Conservation (phyloP, 106 monocot species). For the Ottelia alismoides region DNA sequence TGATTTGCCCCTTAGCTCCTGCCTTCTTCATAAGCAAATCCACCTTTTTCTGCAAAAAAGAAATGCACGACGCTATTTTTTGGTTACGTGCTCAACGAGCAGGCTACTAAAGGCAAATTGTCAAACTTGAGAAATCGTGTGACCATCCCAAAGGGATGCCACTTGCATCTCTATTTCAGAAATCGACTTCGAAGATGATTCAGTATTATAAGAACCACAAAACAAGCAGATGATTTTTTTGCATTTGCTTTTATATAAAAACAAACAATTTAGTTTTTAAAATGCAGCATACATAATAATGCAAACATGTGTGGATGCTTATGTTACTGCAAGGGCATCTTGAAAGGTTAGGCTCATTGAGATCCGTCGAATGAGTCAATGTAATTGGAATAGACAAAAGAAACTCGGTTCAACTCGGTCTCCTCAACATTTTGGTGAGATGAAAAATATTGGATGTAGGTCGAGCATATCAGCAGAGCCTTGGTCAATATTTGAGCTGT, state of each 20-base stretch:
- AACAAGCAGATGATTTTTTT: neutral
- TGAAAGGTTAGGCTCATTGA: too few relatives aligned
- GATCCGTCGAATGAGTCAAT: too few relatives aligned
- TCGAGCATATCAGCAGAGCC: too few relatives aligned
- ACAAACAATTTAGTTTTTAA: too few relatives aligned
- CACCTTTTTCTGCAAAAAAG: constrained; percentile 44
- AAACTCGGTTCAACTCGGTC: too few relatives aligned
- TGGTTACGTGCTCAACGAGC: neutral
- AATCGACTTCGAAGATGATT: neutral
- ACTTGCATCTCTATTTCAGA: neutral
- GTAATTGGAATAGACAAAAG: too few relatives aligned
- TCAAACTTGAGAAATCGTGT: neutral
- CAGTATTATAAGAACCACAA: neutral
- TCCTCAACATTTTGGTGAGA: too few relatives aligned
- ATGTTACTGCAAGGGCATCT: too few relatives aligned
- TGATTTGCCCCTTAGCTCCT: constrained; percentile 46
- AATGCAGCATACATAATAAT: too few relatives aligned
- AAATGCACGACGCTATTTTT: neutral
- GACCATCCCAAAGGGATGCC: neutral
- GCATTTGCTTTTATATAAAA: neutral
- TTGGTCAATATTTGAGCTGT: too few relatives aligned
- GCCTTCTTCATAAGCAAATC: constrained; percentile 64
- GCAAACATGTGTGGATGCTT: too few relatives aligned
- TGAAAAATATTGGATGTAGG: too few relatives aligned
- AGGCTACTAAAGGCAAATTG: neutral